Base-by-base conservation (phyloP, 129 eudicot genomes). In the Flaveria brownii region DNA sequence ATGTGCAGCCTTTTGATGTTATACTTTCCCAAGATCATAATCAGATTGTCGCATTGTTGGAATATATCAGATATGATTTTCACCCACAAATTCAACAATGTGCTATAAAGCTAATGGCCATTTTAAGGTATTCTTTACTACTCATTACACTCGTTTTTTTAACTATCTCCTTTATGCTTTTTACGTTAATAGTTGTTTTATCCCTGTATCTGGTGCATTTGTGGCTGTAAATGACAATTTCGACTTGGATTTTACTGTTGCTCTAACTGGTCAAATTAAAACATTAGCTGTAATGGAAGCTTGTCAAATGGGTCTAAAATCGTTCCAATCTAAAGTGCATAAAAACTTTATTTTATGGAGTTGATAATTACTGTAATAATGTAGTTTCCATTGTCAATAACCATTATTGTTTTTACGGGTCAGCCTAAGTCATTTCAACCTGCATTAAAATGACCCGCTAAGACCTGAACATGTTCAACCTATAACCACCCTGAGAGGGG, bases 41-140 rank as follows among this genome's bases (percentile, higher is more conserved):
- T 82, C 99, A 91, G 83, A 86, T 91, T 76, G 78, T 95, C 57
- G 87, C 97, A 55, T 68, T 95, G 65, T 75, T 95, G 87, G 97
- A 95, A 81, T 95, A 91, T 71, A 89, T 95, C 63, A 87, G 99
- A 95, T 95, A 95, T 83, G 99, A 95, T 84, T 81, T 88, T 68
- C 86, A 81, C 65, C 99, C 94, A 9, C 88, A 83, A 80, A 86
- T 95, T 82, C 97, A 95, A 82, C 94, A 73, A 33, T 82, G 87
- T 78, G 87, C 97, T 47, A 91, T 95, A 84, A 95, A 95, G 76
- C 86, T 95, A 62, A 86, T 95, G 96, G 86, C 84, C 75, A 90
- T 85, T 68, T 66, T 95, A 81, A 91, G 99, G 99, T 83, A 86
- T 71, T 63, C 74, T 0, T 73, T 77, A 54, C 57, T 50, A 28